Conservation (phyloP, 129 eudicot genomes). For the sunflower (Helianthus annuus) region HanXRQr2.0-SUNRISE NC_035440.2:2239735-2240234, state of each 20-base stretch:
- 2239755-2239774: too few species aligned
- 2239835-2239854: too few species aligned
- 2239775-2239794: too few species aligned
- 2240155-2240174: constrained; percentile 90
- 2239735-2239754: too few species aligned
- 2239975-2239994: constrained; percentile 76
- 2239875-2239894: too few species aligned
- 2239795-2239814: too few species aligned
- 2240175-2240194: constrained; percentile 65
- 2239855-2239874: too few species aligned
- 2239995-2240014: constrained; percentile 80
- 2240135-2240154: constrained; percentile 74
- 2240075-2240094: constrained; percentile 75
- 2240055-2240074: constrained; percentile 86
- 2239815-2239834: too few species aligned
- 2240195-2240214: constrained; percentile 72
- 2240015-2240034: constrained; percentile 55
- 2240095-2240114: constrained; percentile 51
- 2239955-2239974: constrained; percentile 54
- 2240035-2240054: constrained; percentile 74
- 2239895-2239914: constrained; percentile 13
- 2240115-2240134: constrained; percentile 71
- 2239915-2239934: neutral
- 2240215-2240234: constrained; percentile 79
- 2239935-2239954: constrained; percentile 13